Conservation (phyloP, 192 early-diverging fungal genomes). For the Backusella tuberculispora region DNA sequence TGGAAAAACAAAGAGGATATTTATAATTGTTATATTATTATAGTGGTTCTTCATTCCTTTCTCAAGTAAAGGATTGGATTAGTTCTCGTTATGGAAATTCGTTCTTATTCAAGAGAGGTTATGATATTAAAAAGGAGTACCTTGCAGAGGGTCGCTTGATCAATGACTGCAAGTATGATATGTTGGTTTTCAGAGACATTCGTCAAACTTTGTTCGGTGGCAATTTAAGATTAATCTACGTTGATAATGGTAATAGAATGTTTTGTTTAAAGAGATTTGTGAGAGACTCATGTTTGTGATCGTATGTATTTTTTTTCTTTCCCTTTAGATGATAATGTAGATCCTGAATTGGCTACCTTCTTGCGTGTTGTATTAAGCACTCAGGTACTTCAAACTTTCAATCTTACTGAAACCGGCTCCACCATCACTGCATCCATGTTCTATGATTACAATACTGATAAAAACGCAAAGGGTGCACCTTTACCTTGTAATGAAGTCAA, state of each 20-base stretch:
- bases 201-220: conserved; percentile 48
- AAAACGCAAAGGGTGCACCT: conserved; percentile 63
- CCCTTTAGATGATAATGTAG: conserved; percentile 22
- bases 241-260: conserved; percentile 34
- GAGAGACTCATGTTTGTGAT: neutral
- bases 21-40: neutral
- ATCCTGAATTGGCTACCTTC: conserved; percentile 41
- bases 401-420: conserved; percentile 40
- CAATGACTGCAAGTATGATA: conserved; percentile 45
- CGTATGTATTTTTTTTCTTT: neutral
- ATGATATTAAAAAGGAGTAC: conserved; percentile 33
- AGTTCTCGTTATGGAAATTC: conserved; percentile 38
- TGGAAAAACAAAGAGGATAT: neutral
- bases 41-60: conserved; percentile 38
- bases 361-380: conserved; percentile 64
- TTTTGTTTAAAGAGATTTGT: neutral
- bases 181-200: conserved; percentile 49
- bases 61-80: conserved; percentile 36
- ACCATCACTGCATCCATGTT: conserved; percentile 44
- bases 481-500: conserved; percentile 74
- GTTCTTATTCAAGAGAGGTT: conserved; percentile 45
- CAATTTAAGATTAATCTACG: conserved; percentile 34
- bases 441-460: conserved; percentile 51
- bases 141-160: conserved; percentile 45
- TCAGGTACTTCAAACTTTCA: conserved; percentile 63